A percentile compares a stretch with the other conserved stretches of the same genome.
These are phyloP conservation scores for Meyerozyma athensensis DNA, from an alignment of 1,139 yeast species.

Conservation along the genomic window DNA sequence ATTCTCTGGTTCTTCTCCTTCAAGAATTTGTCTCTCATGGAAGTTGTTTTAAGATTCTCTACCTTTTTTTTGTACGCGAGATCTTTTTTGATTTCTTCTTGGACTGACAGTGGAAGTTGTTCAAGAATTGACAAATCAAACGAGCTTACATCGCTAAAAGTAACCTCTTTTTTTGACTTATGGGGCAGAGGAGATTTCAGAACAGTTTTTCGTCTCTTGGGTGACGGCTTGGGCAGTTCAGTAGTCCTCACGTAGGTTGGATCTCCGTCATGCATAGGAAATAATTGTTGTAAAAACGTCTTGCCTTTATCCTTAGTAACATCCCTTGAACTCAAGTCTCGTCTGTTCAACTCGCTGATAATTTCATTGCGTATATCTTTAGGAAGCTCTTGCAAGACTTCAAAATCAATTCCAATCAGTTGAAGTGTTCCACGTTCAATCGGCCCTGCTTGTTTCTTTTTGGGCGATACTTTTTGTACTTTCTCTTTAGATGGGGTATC, in stretches of 20 bases:
- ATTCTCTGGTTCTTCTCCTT: slow-evolving; percentile 13
- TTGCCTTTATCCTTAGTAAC: slow-evolving; percentile 19
- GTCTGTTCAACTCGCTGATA: slow-evolving; percentile 35
- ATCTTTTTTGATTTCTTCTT: slow-evolving; percentile 39
- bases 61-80: slow-evolving; percentile 26
- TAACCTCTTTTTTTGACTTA: slow-evolving; percentile 6
- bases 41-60: slow-evolving; percentile 23
- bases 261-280: slow-evolving; percentile 30
- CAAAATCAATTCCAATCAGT: slow-evolving; percentile 40
- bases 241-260: slow-evolving; percentile 30
- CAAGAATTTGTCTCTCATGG: slow-evolving; percentile 28
- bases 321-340: slow-evolving; percentile 10
- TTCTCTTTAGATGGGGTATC: slow-evolving; percentile 7
- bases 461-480: slow-evolving; percentile 1
- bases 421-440: not conserved
- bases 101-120: slow-evolving; percentile 44
- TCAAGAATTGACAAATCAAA: slow-evolving; percentile 40
- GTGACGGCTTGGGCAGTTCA: slow-evolving; percentile 28
- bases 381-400: slow-evolving; percentile 52
- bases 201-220: slow-evolving; percentile 11
- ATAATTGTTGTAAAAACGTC: slow-evolving; percentile 36
- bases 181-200: slow-evolving; percentile 1
- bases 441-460: not conserved
- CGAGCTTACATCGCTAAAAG: slow-evolving; percentile 18
- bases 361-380: slow-evolving; percentile 47